Evolutionary conservation across 169 alveolate species (phyloP).

Genomic region (Plasmodium chabaudi): DNA sequence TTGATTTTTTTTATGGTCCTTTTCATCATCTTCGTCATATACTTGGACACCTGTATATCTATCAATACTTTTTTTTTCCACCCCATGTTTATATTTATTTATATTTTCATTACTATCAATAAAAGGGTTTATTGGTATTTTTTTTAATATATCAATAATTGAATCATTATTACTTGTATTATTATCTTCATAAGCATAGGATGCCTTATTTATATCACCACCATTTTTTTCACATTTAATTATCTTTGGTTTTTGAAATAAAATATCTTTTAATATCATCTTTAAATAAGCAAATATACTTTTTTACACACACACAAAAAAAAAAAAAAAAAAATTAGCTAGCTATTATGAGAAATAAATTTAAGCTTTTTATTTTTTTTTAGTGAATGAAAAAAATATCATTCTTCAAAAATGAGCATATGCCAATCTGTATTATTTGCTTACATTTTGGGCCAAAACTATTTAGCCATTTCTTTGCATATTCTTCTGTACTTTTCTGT

Average conservation of each 20-base stretch:
- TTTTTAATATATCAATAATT: conserved; percentile 39
- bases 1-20: conserved; percentile 32
- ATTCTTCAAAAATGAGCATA: too few relatives aligned
- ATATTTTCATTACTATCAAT: conserved; percentile 74
- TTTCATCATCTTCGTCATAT: conserved; percentile 40
- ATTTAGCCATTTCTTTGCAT: too few relatives aligned
- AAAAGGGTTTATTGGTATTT: conserved; percentile 70
- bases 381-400: too few relatives aligned
- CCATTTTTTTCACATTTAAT: conserved; percentile 29
- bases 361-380: too few relatives aligned
- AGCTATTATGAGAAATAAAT: too few relatives aligned
- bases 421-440: too few relatives aligned
- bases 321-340: background rate
- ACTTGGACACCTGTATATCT: conserved; percentile 63
- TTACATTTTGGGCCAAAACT: too few relatives aligned
- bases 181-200: conserved; percentile 9
- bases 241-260: background rate
- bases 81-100: conserved; percentile 52
- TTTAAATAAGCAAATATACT: conserved; percentile 12
- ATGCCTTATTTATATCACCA: background rate
- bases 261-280: conserved; percentile 37
- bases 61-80: conserved; percentile 46
- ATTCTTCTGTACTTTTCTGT: too few relatives aligned
- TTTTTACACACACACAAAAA: background rate
- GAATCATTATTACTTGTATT: conserved; percentile 31